Percentiles rank a stretch among this genome's conserved stretches.
Evolutionary conservation across 257 asterid species (phyloP).

Genomic region (Euphrasia confusa): DNA sequence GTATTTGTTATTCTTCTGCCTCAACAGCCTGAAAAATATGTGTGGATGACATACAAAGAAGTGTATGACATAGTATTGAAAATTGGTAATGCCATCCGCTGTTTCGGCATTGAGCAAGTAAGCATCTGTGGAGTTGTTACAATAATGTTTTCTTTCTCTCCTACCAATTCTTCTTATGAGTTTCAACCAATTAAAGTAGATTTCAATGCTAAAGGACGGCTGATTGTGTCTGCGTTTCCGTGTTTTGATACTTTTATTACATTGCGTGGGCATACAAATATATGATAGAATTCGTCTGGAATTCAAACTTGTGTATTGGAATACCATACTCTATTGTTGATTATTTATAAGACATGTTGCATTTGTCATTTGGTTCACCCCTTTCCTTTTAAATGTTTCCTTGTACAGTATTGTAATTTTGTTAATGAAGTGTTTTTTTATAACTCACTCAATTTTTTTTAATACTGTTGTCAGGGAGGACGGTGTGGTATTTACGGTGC

Average conservation of each 20-base stretch:
- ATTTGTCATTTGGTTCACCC: constrained; percentile 9
- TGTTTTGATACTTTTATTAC: constrained; percentile 8
- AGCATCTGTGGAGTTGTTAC: constrained; percentile 28
- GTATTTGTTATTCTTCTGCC: constrained; percentile 24
- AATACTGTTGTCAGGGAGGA: constrained; percentile 56
- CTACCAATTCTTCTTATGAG: constrained; percentile 12
- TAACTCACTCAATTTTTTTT: constrained; percentile 26
- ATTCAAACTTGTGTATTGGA: not conserved
- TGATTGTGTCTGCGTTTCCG: constrained; percentile 5
- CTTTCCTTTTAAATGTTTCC: constrained; percentile 13
- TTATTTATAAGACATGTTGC: constrained; percentile 13
- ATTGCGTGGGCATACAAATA: constrained; percentile 1
- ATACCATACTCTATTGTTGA: constrained; percentile 11
- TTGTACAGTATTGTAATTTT: constrained; percentile 6
- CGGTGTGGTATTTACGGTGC: constrained; percentile 96
- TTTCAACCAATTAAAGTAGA: constrained; percentile 1
- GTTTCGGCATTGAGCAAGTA: constrained; percentile 68
- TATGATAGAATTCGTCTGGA: constrained; percentile 13
- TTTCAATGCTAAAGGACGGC: not conserved
- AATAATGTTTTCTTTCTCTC: constrained; percentile 7
- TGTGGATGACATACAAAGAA: constrained; percentile 87
- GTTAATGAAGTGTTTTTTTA: constrained; percentile 6
- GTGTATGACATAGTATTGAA: constrained; percentile 65
- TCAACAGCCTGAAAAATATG: constrained; percentile 71
- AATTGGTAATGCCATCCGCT: constrained; percentile 85